Evolutionary conservation across 2,329 filamentous ascomycete genomes (phyloP).

Genomic region (Rosellinia necatrix): DNA sequence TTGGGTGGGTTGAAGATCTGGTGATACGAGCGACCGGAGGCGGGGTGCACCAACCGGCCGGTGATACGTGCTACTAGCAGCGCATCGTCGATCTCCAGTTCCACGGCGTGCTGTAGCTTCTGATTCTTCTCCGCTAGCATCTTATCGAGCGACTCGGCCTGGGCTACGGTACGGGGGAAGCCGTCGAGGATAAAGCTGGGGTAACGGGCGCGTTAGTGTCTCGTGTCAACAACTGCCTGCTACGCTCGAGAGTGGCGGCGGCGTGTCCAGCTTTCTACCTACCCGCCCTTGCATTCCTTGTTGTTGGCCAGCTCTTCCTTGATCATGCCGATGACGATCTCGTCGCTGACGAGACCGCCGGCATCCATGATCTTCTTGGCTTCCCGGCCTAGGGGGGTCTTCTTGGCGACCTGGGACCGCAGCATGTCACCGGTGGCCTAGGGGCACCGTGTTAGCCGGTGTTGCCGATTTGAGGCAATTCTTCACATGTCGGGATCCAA

Average conservation of each 20-base stretch:
- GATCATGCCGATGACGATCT: constrained; percentile 99
- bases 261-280: constrained; percentile 44
- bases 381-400: constrained; percentile 90
- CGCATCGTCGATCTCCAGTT: constrained; percentile 94
- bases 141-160: constrained; percentile 90
- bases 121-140: constrained; percentile 83
- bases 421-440: constrained; percentile 99
- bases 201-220: constrained; percentile 33
- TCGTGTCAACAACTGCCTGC: neutral
- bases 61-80: constrained; percentile 96
- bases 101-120: constrained; percentile 90
- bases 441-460: constrained; percentile 4
- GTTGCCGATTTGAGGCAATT: constrained; percentile 25
- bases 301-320: constrained; percentile 95
- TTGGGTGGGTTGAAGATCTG: constrained; percentile 99
- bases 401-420: constrained; percentile 95
- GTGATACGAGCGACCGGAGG: constrained; percentile 96
- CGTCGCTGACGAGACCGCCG: constrained; percentile 95
- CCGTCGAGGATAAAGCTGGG: constrained; percentile 96
- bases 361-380: constrained; percentile 99
- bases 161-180: constrained; percentile 94
- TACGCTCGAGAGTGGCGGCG: neutral
- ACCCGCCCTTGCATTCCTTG: constrained; percentile 96
- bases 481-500: constrained; percentile 23
- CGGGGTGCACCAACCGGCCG: constrained; percentile 92